phyloP scores from a whole-genome alignment of 345 rosid genomes.

The Salix viminalis region DNA sequence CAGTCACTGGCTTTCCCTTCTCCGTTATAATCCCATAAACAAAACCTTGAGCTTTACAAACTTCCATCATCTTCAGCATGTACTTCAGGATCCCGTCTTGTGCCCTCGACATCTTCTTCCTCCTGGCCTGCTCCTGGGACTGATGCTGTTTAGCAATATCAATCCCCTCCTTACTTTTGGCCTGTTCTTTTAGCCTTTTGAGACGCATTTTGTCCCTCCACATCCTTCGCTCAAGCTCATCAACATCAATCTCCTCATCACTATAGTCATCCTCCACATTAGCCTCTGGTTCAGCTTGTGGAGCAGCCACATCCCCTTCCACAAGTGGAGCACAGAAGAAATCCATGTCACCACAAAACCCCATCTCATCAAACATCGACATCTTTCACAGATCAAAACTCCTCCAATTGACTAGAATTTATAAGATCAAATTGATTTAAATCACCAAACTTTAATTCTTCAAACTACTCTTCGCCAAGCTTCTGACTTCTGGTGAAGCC shows the following conservation, averaged over 20 bases:
- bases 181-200: slow-evolving; percentile 68
- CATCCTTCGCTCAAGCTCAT: slow-evolving; percentile 80
- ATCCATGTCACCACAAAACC: slow-evolving; percentile 71
- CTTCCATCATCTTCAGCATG: slow-evolving; percentile 88
- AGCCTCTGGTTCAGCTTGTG: slow-evolving; percentile 53
- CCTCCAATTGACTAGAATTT: background rate
- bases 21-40: slow-evolving; percentile 86
- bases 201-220: slow-evolving; percentile 74
- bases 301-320: slow-evolving; percentile 38
- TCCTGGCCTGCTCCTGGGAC: slow-evolving; percentile 69
- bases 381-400: slow-evolving; percentile 8
- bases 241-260: slow-evolving; percentile 68
- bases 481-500: background rate
- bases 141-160: slow-evolving; percentile 62
- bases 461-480: background rate
- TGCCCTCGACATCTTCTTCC: slow-evolving; percentile 75
- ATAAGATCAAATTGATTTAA: background rate
- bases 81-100: slow-evolving; percentile 83
- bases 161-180: slow-evolving; percentile 41
- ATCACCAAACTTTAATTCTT: background rate
- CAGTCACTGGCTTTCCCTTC: slow-evolving; percentile 83
- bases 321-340: slow-evolving; percentile 48
- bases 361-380: slow-evolving; percentile 79
- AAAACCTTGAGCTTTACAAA: slow-evolving; percentile 83
- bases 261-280: slow-evolving; percentile 46